Evolutionary conservation across 1,284 basidiomycete species (phyloP).

Genomic region (Singerocomus inundabilis): DNA sequence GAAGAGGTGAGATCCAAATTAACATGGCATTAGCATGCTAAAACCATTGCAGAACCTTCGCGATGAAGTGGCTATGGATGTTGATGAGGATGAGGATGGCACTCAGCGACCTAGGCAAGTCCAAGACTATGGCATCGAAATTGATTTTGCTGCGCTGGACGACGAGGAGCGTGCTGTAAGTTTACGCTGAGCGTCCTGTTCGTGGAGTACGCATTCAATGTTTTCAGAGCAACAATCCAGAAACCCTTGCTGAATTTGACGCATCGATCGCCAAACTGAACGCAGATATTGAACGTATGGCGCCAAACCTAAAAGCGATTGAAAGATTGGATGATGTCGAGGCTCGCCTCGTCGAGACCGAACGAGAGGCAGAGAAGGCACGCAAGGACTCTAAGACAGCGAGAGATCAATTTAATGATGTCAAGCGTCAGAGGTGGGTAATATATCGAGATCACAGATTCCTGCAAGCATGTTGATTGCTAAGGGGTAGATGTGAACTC

Average conservation of each 20-base stretch:
- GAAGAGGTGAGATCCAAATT: conserved; percentile 71
- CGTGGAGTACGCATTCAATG: neutral
- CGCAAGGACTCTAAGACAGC: conserved; percentile 85
- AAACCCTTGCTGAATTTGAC: conserved; percentile 74
- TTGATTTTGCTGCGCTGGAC: conserved; percentile 80
- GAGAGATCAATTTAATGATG: conserved; percentile 86
- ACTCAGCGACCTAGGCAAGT: conserved; percentile 72
- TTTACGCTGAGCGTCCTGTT: conserved; percentile 1
- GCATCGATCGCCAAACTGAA: conserved; percentile 71
- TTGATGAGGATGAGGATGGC: conserved; percentile 80
- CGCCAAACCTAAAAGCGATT: conserved; percentile 95
- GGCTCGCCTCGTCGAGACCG: conserved; percentile 67
- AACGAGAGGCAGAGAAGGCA: conserved; percentile 75
- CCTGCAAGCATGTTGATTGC: neutral
- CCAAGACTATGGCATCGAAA: conserved; percentile 86
- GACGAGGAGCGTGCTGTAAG: conserved; percentile 81
- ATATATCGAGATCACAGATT: neutral
- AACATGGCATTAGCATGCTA: neutral
- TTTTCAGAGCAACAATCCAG: conserved; percentile 61
- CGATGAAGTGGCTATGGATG: conserved; percentile 86
- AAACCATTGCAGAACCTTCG: conserved; percentile 60
- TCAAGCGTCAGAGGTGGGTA: conserved; percentile 77
- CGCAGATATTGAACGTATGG: conserved; percentile 89
- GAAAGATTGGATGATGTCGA: conserved; percentile 95
- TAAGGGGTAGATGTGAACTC: conserved; percentile 59